These are phyloP conservation scores for Chrysoporthe austroafricana DNA, from an alignment of 2,329 filamentous ascomycete genomes.

Conservation along the genomic window DNA sequence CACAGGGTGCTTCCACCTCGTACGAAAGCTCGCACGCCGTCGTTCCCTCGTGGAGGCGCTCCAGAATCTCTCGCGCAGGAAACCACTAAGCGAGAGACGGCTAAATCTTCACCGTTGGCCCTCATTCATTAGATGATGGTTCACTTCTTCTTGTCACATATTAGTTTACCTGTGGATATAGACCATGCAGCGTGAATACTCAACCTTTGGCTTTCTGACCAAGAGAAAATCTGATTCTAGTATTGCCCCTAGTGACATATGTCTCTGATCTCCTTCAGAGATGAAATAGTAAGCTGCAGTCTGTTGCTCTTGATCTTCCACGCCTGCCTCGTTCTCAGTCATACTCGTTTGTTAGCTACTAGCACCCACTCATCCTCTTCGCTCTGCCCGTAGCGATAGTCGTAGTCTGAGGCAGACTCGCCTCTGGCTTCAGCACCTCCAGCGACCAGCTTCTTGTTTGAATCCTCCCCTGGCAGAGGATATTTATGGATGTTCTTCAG, in stretches of 20 bases:
- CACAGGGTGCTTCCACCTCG: not conserved
- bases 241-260: not conserved
- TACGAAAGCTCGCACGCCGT: not conserved
- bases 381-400: not conserved
- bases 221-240: not conserved
- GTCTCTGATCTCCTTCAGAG: not conserved
- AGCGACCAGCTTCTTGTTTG: not conserved
- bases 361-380: slow-evolving; percentile 4
- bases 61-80: slow-evolving; percentile 8
- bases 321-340: too few relatives aligned
- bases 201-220: not conserved
- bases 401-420: too few relatives aligned
- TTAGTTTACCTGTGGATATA: not conserved
- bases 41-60: slow-evolving; percentile 7
- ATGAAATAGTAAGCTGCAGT: too few relatives aligned
- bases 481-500: slow-evolving; percentile 54
- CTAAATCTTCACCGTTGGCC: not conserved
- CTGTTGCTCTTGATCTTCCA: too few relatives aligned
- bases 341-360: not conserved
- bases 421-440: not conserved
- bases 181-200: not conserved
- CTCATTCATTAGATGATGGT: not conserved
- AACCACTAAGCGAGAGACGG: not conserved
- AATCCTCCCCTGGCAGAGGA: slow-evolving; percentile 32
- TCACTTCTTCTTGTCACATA: slow-evolving; percentile 7